Base-by-base conservation (phyloP, 1,284 basidiomycete genomes). In the Malassezia furfur region DNA sequence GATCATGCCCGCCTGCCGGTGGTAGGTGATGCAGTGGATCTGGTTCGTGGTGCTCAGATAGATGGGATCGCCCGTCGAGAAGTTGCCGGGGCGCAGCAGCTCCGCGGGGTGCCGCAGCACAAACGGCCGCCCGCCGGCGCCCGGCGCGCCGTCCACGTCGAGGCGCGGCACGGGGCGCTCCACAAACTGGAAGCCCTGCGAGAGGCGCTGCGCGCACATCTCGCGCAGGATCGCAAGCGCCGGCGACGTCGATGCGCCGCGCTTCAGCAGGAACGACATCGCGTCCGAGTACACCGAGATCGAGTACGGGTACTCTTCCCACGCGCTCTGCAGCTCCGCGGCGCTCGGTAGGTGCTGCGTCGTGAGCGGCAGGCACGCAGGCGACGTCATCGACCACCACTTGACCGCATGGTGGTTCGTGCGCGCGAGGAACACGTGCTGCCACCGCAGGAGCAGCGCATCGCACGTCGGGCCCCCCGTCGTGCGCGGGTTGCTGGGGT, bases 101-200 rank as follows among this genome's bases (percentile, higher is more conserved):
- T 75, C 72, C 2, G 63, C 63, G 12, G 72, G 70, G 53, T 70
- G 67, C 34, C 66, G 63, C 32, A 68, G 54, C 40, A 63, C 62
- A 35, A 59, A 40, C 11, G 57, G 58, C n/a, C 54, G 57, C 21
- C 61, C 56, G 5, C 59, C 54, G 8, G 53, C 57, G 40, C 59
- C 60, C 51, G 54, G 61, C 3, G 55, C 60, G 4, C 56, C 51
- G 34, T 34, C 47, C 1, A 40, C 40, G 7, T 28, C 25, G 32
- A 34, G 32, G 14, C 46, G 37, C 15, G 28, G 35, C 19, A 55
- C 53, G n/a, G 19, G 34, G 19, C 50, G 52, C 9, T 76, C 72
- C 40, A 96, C 85, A 68, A 96, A 89, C 74, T 98, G 93, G 76
- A 96, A 98, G n/a, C 93, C 91, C 74, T 96, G 91, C 7, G 86